Percentiles rank a stretch among this genome's conserved stretches.
These are phyloP conservation scores for Nakazawaea holstii DNA, from an alignment of 805 yeast species.

Conservation along the genomic window DNA sequence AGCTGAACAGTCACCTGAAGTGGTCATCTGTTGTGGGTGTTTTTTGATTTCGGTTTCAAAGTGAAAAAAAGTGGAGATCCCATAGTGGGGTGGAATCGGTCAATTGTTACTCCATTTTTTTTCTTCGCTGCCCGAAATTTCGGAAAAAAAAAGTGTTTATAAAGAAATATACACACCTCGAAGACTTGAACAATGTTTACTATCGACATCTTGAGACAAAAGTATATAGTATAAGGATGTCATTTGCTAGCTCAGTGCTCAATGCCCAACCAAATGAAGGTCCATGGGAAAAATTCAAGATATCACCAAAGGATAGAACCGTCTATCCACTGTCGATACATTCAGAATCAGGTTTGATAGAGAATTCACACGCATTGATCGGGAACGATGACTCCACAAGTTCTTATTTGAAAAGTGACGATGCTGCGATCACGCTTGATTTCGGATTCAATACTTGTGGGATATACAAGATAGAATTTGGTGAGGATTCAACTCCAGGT, in stretches of 20 bases:
- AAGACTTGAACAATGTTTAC: too few relatives aligned
- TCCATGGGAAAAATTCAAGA: constrained; percentile 11
- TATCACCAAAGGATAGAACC: constrained; percentile 9
- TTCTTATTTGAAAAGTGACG: constrained; percentile 9
- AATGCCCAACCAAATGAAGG: constrained; percentile 11
- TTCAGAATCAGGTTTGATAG: constrained; percentile 3
- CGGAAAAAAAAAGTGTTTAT: too few relatives aligned
- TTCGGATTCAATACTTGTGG: constrained; percentile 13
- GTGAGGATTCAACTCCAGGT: constrained; percentile 1
- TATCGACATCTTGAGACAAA: too few relatives aligned
- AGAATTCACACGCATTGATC: constrained; percentile 3
- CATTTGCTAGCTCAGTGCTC: constrained; percentile 7
- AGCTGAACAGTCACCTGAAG: too few relatives aligned
- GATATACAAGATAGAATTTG: constrained; percentile 8
- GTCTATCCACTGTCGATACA: constrained; percentile 7
- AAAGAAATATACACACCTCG: too few relatives aligned
- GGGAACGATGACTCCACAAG: not conserved
- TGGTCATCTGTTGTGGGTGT: too few relatives aligned
- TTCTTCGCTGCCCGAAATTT: too few relatives aligned
- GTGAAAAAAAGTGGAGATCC: too few relatives aligned
- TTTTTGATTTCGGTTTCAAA: too few relatives aligned
- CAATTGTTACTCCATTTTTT: too few relatives aligned
- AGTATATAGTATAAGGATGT: too few relatives aligned
- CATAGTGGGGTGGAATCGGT: too few relatives aligned
- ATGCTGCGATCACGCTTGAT: constrained; percentile 10